A percentile compares a stretch with the other conserved stretches of the same genome.
Evolutionary conservation across 129 eudicot species (phyloP).

Genomic region (sunflower (Helianthus annuus)): DNA sequence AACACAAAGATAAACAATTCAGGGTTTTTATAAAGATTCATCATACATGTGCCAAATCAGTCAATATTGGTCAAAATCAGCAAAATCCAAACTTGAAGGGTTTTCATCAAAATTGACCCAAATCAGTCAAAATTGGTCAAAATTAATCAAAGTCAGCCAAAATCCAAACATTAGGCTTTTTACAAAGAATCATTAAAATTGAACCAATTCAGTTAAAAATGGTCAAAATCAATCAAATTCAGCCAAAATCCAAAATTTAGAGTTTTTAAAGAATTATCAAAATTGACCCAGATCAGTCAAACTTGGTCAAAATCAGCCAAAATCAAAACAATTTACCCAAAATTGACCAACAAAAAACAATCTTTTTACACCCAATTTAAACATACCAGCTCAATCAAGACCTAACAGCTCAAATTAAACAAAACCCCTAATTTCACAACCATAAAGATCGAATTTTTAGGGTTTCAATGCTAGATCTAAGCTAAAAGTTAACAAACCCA

Average conservation of each 20-base stretch:
- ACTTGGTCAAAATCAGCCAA: too few species aligned
- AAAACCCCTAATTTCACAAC: neutral
- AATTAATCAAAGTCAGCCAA: too few species aligned
- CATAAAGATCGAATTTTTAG: neutral
- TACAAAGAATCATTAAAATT: too few species aligned
- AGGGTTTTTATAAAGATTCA: too few species aligned
- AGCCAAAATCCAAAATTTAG: neutral
- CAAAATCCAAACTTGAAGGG: neutral
- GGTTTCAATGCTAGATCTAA: conserved; percentile 18
- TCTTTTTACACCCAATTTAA: conserved; percentile 1
- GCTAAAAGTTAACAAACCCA: neutral
- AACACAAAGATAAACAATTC: neutral
- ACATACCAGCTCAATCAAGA: conserved; percentile 10
- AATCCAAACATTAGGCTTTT: too few species aligned
- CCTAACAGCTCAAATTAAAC: neutral
- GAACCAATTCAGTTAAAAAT: too few species aligned
- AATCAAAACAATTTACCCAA: neutral
- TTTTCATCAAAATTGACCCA: neutral
- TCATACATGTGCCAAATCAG: neutral
- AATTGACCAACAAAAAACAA: neutral
- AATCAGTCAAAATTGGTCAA: neutral
- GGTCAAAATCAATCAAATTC: neutral
- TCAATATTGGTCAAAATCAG: neutral
- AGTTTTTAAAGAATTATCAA: too few species aligned
- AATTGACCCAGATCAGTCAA: too few species aligned